These are phyloP conservation scores for Ceratobasidium sp. DNA, from an alignment of 1,284 basidiomycete genomes.

Conservation along the genomic window DNA sequence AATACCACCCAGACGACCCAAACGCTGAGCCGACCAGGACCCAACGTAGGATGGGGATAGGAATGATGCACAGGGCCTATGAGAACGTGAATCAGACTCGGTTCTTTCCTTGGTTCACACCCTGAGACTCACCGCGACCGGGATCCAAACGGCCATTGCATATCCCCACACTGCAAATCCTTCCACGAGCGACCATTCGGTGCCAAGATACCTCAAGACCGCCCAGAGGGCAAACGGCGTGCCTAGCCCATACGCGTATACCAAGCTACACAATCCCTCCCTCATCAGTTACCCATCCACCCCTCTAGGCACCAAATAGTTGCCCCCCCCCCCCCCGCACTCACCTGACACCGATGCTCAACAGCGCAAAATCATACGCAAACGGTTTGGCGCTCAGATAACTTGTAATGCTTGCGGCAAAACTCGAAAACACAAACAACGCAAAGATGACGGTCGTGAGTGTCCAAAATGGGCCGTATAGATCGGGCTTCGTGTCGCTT, in stretches of 20 bases:
- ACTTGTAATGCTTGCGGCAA: constrained; percentile 79
- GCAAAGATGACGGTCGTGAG: constrained; percentile 89
- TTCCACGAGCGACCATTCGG: constrained; percentile 86
- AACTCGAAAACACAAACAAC: constrained; percentile 88
- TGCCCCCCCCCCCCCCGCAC: not conserved
- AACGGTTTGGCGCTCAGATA: constrained; percentile 74
- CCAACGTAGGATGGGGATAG: constrained; percentile 80
- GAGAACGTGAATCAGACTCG: constrained; percentile 31
- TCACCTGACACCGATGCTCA: constrained; percentile 75
- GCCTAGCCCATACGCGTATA: constrained; percentile 84
- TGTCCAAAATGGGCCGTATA: constrained; percentile 95
- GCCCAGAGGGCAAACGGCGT: constrained; percentile 82
- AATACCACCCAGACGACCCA: constrained; percentile 79
- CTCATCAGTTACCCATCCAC: not conserved
- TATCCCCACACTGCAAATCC: constrained; percentile 59
- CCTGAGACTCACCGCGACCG: constrained; percentile 65
- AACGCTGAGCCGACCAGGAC: constrained; percentile 74
- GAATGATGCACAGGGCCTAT: constrained; percentile 82
- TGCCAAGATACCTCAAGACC: constrained; percentile 78
- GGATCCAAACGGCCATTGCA: constrained; percentile 55
- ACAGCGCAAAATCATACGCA: constrained; percentile 82
- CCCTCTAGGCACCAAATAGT: not conserved
- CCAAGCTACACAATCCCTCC: constrained; percentile 54
- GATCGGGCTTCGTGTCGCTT: constrained; percentile 64
- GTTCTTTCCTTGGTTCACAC: not conserved